Percentiles rank a stretch among this genome's conserved stretches.
Conservation (phyloP, 1,139 yeast species). For the Pichia sp. region DNA sequence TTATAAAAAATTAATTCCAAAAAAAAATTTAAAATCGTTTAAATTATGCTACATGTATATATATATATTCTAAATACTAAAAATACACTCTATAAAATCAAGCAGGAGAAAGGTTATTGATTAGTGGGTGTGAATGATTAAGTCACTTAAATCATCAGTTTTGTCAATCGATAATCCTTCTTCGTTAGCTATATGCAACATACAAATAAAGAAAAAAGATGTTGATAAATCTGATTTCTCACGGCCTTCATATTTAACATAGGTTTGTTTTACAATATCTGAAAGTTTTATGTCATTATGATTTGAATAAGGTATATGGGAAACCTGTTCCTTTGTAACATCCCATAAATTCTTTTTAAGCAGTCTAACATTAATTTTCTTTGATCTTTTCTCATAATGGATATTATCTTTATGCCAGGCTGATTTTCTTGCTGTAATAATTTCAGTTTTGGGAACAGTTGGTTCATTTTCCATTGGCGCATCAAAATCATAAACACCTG, state of each 20-base stretch:
- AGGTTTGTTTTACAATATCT: constrained; percentile 42
- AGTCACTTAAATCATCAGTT: constrained; percentile 51
- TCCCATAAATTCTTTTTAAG: constrained; percentile 84
- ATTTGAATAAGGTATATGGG: constrained; percentile 5
- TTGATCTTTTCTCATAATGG: constrained; percentile 73
- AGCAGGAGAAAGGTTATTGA: neutral
- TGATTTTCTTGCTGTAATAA: constrained; percentile 1
- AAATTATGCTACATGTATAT: neutral
- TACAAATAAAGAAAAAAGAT: constrained; percentile 79
- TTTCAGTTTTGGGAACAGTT: neutral
- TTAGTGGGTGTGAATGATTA: constrained; percentile 33
- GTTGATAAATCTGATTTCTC: constrained; percentile 67
- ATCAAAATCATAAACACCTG: constrained; percentile 25
- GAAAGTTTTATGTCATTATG: constrained; percentile 25
- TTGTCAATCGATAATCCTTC: constrained; percentile 65
- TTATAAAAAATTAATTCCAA: too few species aligned
- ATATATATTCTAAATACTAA: neutral
- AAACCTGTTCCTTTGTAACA: constrained; percentile 10
- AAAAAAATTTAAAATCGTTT: too few species aligned
- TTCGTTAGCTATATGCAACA: constrained; percentile 84
- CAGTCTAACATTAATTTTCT: constrained; percentile 73
- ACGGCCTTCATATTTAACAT: constrained; percentile 46
- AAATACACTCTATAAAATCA: neutral
- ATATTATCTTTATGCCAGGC: constrained; percentile 26
- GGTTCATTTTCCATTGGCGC: constrained; percentile 4